Base-by-base conservation (phyloP, 1,139 yeast species). In the Scheffersomyces illinoinensis region DNA sequence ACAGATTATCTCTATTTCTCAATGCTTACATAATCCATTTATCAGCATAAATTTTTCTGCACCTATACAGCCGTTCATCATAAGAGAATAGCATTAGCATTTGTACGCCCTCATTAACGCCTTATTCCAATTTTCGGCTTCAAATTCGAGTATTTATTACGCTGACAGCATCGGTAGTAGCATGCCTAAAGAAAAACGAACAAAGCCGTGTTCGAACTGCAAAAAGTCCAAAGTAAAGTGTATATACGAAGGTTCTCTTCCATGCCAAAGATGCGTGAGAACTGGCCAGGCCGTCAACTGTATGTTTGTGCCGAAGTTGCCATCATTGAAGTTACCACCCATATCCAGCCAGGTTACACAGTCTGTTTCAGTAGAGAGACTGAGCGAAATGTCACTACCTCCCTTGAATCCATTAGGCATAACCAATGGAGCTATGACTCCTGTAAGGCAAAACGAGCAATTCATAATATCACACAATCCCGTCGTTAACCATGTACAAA, bases 161-260 rank as follows among this genome's bases (percentile, higher is more conserved):
- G 43, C 43, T 33, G 1, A 10, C 4, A 33, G 43, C 4, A 12
- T 33, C 10, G 5, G 14, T 33, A 33, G 4, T 10, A 57, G 8
- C 6, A 78, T 78, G 82, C 76, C 78, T 33, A 72, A 76, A 60
- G 84, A 79, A 65, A 79, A 77, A 61, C 64, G 85, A 57, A 81
- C 85, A 14, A 87, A 85, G 66, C 92, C 92, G 5, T 88, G 93
- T 68, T 77, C 85, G 23, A 81, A 81, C 66, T 88, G 93, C 68
- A 83, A 89, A 60, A 78, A 80, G 68, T 82, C 89, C 46, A 88
- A 88, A 72, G 88, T 88, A 43, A 86, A 83, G 71, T 88, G 93
- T 66, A 79, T 81, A 43, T 83, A 84, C 62, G 67, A 72, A 8
- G 73, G 74, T 19, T 68, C 69, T n/a, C 71, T 81, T 54, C 88